A percentile compares a stretch with the other conserved stretches of the same genome.
Evolutionary conservation across 805 yeast species (phyloP).

Genomic region (Kuraishia cidri): DNA sequence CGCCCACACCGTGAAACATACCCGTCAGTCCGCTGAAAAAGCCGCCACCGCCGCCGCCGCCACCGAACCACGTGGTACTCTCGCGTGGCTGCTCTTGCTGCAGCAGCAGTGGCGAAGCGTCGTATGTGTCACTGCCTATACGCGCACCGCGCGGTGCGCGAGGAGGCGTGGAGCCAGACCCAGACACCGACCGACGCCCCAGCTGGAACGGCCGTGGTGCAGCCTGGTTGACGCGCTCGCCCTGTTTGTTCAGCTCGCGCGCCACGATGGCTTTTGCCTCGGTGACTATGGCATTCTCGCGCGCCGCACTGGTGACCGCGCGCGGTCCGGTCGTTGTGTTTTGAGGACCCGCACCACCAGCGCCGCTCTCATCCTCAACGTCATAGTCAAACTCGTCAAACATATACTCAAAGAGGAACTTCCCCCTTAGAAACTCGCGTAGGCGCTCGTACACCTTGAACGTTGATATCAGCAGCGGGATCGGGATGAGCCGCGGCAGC

Average conservation of each 20-base stretch:
- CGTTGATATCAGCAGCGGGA: constrained; percentile 59
- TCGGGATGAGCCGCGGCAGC: constrained; percentile 64
- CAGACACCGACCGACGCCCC: constrained; percentile 3
- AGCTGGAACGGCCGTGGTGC: constrained; percentile 11
- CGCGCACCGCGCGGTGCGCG: too few relatives aligned
- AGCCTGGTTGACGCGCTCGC: constrained; percentile 1
- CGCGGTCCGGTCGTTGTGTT: too few relatives aligned
- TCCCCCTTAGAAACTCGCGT: constrained; percentile 22
- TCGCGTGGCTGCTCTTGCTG: too few relatives aligned
- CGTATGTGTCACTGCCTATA: too few relatives aligned
- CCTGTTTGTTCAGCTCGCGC: constrained; percentile 8
- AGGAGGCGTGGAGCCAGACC: not conserved
- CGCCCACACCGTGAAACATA: too few relatives aligned
- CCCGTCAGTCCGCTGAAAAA: too few relatives aligned
- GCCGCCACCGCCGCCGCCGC: too few relatives aligned
- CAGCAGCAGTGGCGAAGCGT: too few relatives aligned
- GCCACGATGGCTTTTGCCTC: constrained; percentile 19
- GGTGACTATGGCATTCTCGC: constrained; percentile 13
- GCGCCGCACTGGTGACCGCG: constrained; percentile 2
- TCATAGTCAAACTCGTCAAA: constrained; percentile 21
- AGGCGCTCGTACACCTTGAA: constrained; percentile 63
- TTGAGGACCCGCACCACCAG: constrained; percentile 1
- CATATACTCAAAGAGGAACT: constrained; percentile 20
- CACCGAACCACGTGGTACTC: too few relatives aligned
- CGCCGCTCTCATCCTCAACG: constrained; percentile 6